These are phyloP conservation scores for Pythium inflatum DNA, from an alignment of 352 stramenopile genomes.

Conservation along the genomic window DNA sequence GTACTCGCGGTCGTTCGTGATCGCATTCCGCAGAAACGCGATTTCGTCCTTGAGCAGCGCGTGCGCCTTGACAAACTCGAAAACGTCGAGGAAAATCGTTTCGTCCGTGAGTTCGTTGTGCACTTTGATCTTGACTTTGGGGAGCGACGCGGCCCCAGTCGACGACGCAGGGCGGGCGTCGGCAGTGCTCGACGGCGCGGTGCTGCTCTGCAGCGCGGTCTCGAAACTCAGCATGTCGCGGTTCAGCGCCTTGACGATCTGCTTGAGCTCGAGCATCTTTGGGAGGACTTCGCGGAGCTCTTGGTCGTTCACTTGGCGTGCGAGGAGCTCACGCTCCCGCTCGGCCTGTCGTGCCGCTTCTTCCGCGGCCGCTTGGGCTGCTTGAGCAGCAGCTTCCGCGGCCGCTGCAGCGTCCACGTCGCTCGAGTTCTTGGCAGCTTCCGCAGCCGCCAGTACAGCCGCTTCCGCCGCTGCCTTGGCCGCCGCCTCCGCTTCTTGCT, in stretches of 20 bases:
- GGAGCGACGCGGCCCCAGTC: slow-evolving; percentile 40
- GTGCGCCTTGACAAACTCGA: slow-evolving; percentile 92
- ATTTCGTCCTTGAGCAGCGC: slow-evolving; percentile 86
- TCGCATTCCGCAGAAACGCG: slow-evolving; percentile 90
- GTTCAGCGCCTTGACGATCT: slow-evolving; percentile 91
- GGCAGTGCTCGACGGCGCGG: slow-evolving; percentile 30
- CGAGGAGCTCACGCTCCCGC: slow-evolving; percentile 67
- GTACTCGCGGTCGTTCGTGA: slow-evolving; percentile 90
- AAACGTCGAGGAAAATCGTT: slow-evolving; percentile 92
- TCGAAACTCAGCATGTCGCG: slow-evolving; percentile 92
- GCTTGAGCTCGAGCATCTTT: slow-evolving; percentile 92
- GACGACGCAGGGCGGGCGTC: slow-evolving; percentile 32
- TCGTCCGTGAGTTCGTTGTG: slow-evolving; percentile 88
- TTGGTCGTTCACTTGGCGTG: slow-evolving; percentile 87
- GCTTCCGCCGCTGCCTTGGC: slow-evolving; percentile 39
- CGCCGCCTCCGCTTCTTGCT: slow-evolving; percentile 50
- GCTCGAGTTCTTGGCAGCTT: slow-evolving; percentile 20
- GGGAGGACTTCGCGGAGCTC: slow-evolving; percentile 92
- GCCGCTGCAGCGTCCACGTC: slow-evolving; percentile 18
- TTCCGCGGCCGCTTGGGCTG: slow-evolving; percentile 21
- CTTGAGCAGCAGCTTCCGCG: slow-evolving; percentile 25
- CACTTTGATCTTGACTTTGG: slow-evolving; percentile 92
- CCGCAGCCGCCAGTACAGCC: slow-evolving; percentile 33
- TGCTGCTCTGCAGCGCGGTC: slow-evolving; percentile 83
- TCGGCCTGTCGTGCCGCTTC: slow-evolving; percentile 51